Percentiles rank a stretch among this genome's conserved stretches.
phyloP scores from a whole-genome alignment of 352 stramenopile species.

The Lagenidium giganteum region DNA sequence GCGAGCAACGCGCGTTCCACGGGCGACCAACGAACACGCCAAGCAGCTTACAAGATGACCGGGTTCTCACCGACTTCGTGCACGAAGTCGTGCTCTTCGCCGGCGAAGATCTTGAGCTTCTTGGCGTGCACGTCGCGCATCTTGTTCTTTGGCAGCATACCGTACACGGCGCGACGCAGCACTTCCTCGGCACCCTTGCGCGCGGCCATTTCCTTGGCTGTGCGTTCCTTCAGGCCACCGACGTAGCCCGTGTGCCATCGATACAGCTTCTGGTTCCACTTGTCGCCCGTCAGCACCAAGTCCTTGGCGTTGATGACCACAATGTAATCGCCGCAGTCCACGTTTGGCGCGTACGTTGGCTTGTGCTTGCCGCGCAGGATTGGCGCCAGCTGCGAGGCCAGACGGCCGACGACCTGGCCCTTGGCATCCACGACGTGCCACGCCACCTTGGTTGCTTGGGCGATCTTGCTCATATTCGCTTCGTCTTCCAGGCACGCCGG shows the following conservation, averaged over 20 bases:
- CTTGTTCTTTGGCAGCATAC: constrained; percentile 98
- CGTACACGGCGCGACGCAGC: constrained; percentile 94
- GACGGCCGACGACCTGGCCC: constrained; percentile 93
- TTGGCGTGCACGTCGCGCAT: constrained; percentile 93
- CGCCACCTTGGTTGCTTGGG: constrained; percentile 71
- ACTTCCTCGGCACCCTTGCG: constrained; percentile 95
- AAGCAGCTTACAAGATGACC: constrained; percentile 70
- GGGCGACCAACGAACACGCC: too few species aligned
- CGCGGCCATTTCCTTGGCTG: constrained; percentile 92
- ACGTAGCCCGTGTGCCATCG: constrained; percentile 97
- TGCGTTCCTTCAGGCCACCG: constrained; percentile 94
- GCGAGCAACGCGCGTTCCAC: constrained; percentile 2
- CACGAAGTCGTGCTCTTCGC: constrained; percentile 89
- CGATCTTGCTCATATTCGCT: constrained; percentile 58
- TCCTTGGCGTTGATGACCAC: constrained; percentile 96
- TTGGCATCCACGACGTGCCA: constrained; percentile 97
- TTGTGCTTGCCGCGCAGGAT: constrained; percentile 99
- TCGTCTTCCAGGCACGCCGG: constrained; percentile 1
- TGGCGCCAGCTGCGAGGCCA: constrained; percentile 94
- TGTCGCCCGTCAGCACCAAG: constrained; percentile 95
- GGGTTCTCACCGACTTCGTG: constrained; percentile 85
- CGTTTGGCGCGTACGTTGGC: constrained; percentile 96
- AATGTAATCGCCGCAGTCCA: constrained; percentile 98
- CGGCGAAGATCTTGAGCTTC: constrained; percentile 97
- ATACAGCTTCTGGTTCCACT: constrained; percentile 98